These are phyloP conservation scores for Geranomyces variabilis DNA, from an alignment of 192 early-diverging fungal species.

Conservation along the genomic window DNA sequence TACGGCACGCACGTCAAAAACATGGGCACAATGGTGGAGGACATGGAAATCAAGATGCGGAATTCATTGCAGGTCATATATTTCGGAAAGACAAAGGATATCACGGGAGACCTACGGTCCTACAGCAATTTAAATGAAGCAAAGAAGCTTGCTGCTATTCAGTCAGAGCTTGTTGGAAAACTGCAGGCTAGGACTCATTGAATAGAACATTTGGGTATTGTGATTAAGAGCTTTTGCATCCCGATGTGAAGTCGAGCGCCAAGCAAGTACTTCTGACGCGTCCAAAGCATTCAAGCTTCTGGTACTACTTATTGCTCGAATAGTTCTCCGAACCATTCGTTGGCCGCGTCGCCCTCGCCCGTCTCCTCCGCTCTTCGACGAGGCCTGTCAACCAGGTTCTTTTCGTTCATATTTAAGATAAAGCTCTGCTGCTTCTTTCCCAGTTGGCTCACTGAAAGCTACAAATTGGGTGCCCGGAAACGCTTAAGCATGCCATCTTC, in stretches of 20 bases:
- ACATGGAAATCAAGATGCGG: constrained; percentile 98
- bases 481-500: not conserved
- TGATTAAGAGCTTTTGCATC: no score
- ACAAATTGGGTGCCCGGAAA: not conserved
- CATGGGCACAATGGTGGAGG: constrained; percentile 95
- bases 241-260: no score
- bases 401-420: constrained; percentile 27
- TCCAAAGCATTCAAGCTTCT: no score
- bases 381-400: constrained; percentile 22
- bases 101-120: constrained; percentile 90
- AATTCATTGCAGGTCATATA: constrained; percentile 93
- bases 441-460: constrained; percentile 29
- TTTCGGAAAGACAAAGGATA: constrained; percentile 97
- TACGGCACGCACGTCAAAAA: constrained; percentile 83
- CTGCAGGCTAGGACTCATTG: constrained; percentile 28
- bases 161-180: constrained; percentile 65
- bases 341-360: constrained; percentile 28
- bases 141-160: constrained; percentile 75
- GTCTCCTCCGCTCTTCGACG: constrained; percentile 1
- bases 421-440: constrained; percentile 33
- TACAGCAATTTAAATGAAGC: constrained; percentile 74
- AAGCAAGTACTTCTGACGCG: no score
- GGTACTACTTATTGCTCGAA: constrained; percentile 8
- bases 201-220: not conserved
- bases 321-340: constrained; percentile 29